Evolutionary conservation across 1,284 basidiomycete genomes (phyloP).

Genomic region (Megacollybia platyphylla): DNA sequence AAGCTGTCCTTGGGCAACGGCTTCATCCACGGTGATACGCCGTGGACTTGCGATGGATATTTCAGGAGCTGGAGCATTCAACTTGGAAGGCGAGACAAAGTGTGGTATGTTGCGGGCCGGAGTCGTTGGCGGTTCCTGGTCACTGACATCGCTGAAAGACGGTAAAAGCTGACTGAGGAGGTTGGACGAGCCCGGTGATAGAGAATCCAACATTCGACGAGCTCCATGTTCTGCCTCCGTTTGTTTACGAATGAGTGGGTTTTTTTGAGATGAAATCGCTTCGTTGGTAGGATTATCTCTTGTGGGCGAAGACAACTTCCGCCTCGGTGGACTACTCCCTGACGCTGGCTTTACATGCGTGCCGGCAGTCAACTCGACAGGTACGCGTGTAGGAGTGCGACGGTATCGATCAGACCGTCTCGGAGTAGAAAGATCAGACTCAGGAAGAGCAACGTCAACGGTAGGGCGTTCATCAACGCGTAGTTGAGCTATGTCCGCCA

Average conservation of each 20-base stretch:
- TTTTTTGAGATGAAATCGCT: not conserved
- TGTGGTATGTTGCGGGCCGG: not conserved
- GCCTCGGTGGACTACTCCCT: not conserved
- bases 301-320: not conserved
- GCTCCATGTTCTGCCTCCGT: not conserved
- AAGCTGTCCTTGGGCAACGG: conserved; percentile 31
- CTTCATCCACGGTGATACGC: conserved; percentile 41
- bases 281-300: not conserved
- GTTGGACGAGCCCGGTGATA: not conserved
- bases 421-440: not conserved
- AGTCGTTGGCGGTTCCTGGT: not conserved
- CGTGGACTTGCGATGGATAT: conserved; percentile 39
- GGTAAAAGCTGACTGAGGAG: not conserved
- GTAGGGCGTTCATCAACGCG: not conserved
- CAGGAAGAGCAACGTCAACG: not conserved
- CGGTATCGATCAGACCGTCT: not conserved
- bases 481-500: not conserved
- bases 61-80: conserved; percentile 16
- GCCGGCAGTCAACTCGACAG: not conserved
- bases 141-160: not conserved
- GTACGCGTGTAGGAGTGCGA: not conserved
- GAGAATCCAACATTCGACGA: not conserved
- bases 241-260: not conserved
- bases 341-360: not conserved
- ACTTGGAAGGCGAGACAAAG: not conserved